phyloP scores from a whole-genome alignment of 179 eudicot genomes.

The Drosera spatulata region DNA sequence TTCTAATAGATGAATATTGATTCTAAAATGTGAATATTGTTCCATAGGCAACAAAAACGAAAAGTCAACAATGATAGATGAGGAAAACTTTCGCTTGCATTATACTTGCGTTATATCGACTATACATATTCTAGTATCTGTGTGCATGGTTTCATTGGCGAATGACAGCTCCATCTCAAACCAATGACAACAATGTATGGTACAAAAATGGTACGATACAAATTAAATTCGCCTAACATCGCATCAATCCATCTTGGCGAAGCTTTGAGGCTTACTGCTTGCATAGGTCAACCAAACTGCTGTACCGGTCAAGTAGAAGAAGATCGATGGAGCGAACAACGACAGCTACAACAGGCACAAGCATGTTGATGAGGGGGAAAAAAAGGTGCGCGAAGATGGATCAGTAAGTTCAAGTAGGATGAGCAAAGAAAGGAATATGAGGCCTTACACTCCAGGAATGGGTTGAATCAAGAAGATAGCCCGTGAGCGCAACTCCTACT shows the following conservation, averaged over 20 bases:
- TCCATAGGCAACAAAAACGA: too few species aligned
- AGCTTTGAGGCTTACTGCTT: conserved; percentile 89
- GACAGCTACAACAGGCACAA: conserved; percentile 35
- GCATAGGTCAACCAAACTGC: conserved; percentile 83
- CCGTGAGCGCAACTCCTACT: conserved; percentile 92
- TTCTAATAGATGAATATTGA: too few species aligned
- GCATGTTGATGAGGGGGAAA: background rate
- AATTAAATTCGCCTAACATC: too few species aligned
- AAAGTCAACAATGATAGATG: too few species aligned
- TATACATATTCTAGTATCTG: too few species aligned
- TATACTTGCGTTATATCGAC: too few species aligned
- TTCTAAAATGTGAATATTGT: too few species aligned
- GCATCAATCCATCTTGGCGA: conserved; percentile 37
- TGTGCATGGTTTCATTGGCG: too few species aligned
- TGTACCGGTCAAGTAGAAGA: conserved; percentile 98
- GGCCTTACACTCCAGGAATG: conserved; percentile 95
- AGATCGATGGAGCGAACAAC: conserved; percentile 85
- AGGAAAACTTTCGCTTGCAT: too few species aligned
- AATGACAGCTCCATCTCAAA: too few species aligned
- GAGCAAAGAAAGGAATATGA: background rate
- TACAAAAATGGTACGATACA: too few species aligned
- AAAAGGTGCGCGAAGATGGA: background rate
- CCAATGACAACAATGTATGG: too few species aligned
- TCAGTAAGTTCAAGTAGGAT: background rate
- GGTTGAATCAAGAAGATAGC: conserved; percentile 86